Conservation (phyloP, 2,329 filamentous ascomycete genomes). For the Claviceps sp. region DNA sequence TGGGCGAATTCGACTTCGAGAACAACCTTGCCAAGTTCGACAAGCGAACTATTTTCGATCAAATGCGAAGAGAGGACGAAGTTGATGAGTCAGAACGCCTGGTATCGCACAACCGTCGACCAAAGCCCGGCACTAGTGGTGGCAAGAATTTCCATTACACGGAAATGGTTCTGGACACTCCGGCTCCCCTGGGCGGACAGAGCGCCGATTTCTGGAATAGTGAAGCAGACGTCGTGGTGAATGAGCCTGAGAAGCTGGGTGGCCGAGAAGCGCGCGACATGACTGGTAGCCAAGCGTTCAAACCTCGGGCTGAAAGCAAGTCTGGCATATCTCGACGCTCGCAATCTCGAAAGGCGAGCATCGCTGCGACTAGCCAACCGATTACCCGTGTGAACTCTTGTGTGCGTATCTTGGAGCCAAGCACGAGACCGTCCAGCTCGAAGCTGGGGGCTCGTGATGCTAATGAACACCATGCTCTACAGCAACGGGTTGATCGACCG, state of each 20-base stretch:
- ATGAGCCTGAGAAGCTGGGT: slow-evolving; percentile 32
- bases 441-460: slow-evolving; percentile 19
- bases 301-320: slow-evolving; percentile 39
- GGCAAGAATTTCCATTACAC: slow-evolving; percentile 87
- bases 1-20: slow-evolving; percentile 91
- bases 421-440: slow-evolving; percentile 17
- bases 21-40: slow-evolving; percentile 87
- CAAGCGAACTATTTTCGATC: slow-evolving; percentile 80
- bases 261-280: slow-evolving; percentile 38
- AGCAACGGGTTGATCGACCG: slow-evolving; percentile 23
- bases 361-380: slow-evolving; percentile 24
- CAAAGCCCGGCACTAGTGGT: slow-evolving; percentile 55
- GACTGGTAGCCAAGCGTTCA: slow-evolving; percentile 15
- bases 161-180: slow-evolving; percentile 74
- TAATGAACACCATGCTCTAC: slow-evolving; percentile 15
- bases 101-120: slow-evolving; percentile 70
- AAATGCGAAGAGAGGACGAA: slow-evolving; percentile 79
- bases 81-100: slow-evolving; percentile 84
- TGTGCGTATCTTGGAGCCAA: slow-evolving; percentile 22
- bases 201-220: slow-evolving; percentile 56
- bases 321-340: slow-evolving; percentile 34
- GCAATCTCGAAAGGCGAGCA: slow-evolving; percentile 44
- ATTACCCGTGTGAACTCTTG: slow-evolving; percentile 36
- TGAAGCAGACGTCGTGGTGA: slow-evolving; percentile 51
- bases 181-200: slow-evolving; percentile 24